A percentile compares a stretch with the other conserved stretches of the same genome.
Evolutionary conservation across 1,284 basidiomycete genomes (phyloP).

Genomic region (Hemileia vastatrix): DNA sequence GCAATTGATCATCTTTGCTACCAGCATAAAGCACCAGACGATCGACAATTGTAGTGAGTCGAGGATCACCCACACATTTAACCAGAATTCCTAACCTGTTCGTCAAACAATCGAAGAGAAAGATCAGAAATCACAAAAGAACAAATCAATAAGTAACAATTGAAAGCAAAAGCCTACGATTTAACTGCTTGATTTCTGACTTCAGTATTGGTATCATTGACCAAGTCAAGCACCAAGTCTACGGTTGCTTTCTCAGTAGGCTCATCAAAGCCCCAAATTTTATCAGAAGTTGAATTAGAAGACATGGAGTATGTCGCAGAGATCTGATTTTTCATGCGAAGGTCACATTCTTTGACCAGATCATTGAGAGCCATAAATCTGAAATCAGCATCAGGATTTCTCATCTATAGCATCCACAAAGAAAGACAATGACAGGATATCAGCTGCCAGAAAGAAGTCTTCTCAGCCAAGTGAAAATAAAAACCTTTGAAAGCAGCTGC

Average conservation of each 20-base stretch:
- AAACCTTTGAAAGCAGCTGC: slow-evolving; percentile 29
- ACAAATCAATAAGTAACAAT: neutral
- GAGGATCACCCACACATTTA: slow-evolving; percentile 68
- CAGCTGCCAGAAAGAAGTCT: slow-evolving; percentile 51
- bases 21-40: slow-evolving; percentile 69
- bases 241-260: slow-evolving; percentile 67
- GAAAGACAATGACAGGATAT: slow-evolving; percentile 5
- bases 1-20: slow-evolving; percentile 73
- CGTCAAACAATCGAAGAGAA: neutral
- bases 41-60: slow-evolving; percentile 77
- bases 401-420: slow-evolving; percentile 27
- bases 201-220: slow-evolving; percentile 89
- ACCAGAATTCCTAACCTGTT: slow-evolving; percentile 70
- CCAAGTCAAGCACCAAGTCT: slow-evolving; percentile 65
- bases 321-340: too few relatives aligned
- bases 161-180: slow-evolving; percentile 53
- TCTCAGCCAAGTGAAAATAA: slow-evolving; percentile 53
- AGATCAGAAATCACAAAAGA: neutral
- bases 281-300: slow-evolving; percentile 63
- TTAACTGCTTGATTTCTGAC: slow-evolving; percentile 96
- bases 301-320: slow-evolving; percentile 51
- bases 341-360: slow-evolving; percentile 73
- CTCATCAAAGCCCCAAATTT: slow-evolving; percentile 45
- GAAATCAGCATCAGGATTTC: slow-evolving; percentile 46
- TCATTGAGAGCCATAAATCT: slow-evolving; percentile 94